Conservation (phyloP, 139 green algal species). For the Dunaliella primolecta region DNA sequence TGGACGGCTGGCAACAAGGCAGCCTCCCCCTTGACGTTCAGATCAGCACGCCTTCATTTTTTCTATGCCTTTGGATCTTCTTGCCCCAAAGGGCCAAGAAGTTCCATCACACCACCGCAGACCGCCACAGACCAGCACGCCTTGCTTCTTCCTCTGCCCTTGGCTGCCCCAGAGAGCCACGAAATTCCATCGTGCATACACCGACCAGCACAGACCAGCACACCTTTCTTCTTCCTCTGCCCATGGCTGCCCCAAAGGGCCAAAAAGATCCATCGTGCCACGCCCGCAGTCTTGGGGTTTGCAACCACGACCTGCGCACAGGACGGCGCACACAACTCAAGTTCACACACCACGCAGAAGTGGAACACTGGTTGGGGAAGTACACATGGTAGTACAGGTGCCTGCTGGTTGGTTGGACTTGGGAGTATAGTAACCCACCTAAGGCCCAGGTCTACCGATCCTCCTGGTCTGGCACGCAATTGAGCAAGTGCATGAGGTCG, state of each 20-base stretch:
- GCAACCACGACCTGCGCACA: slow-evolving; percentile 63
- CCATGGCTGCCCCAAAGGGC: too few species aligned
- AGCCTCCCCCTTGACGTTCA: too few species aligned
- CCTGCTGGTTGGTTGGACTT: background rate
- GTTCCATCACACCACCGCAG: too few species aligned
- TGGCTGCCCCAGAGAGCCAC: slow-evolving; percentile 76
- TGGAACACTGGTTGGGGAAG: background rate
- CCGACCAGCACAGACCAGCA: too few species aligned
- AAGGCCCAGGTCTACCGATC: background rate
- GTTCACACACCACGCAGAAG: background rate
- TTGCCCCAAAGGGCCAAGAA: too few species aligned
- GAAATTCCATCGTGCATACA: slow-evolving; percentile 80
- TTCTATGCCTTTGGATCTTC: too few species aligned
- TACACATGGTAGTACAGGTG: background rate
- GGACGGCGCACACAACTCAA: background rate
- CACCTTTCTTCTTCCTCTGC: too few species aligned
- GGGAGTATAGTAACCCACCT: background rate
- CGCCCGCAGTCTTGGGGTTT: slow-evolving; percentile 87
- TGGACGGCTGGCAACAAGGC: too few species aligned
- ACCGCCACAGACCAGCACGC: too few species aligned
- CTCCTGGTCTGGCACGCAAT: slow-evolving; percentile 39
- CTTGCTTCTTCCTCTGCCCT: slow-evolving; percentile 48
- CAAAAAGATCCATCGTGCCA: slow-evolving; percentile 79
- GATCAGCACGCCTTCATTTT: too few species aligned
- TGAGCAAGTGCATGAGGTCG: slow-evolving; percentile 73